phyloP scores from a whole-genome alignment of 1,139 yeast species.

The Geotrichum candidum region DNA sequence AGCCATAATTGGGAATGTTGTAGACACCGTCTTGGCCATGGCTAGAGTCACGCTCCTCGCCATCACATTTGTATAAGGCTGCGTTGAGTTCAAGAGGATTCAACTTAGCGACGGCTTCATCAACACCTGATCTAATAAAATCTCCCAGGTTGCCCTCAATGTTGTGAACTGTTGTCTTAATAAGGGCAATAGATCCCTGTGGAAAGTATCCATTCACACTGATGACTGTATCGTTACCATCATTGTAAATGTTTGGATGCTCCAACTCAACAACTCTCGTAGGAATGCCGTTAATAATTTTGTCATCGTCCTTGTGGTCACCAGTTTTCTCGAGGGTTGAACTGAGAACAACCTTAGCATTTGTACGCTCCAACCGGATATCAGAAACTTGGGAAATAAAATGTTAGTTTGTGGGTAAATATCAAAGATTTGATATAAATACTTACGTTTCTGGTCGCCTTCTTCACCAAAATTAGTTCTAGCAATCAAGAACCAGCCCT shows the following conservation, averaged over 20 bases:
- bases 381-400: conserved; percentile 51
- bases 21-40: conserved; percentile 68
- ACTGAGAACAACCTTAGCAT: conserved; percentile 55
- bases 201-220: conserved; percentile 58
- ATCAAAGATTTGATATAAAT: background rate
- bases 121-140: conserved; percentile 64
- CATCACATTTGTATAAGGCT: conserved; percentile 69
- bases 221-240: conserved; percentile 45
- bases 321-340: conserved; percentile 44
- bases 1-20: conserved; percentile 65
- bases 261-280: conserved; percentile 51
- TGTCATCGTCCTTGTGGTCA: conserved; percentile 39
- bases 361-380: conserved; percentile 58
- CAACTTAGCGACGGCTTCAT: conserved; percentile 59
- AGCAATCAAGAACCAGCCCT: conserved; percentile 85
- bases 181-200: conserved; percentile 85
- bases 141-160: conserved; percentile 61
- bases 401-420: conserved; percentile 29
- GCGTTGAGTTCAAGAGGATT: conserved; percentile 67
- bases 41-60: conserved; percentile 85
- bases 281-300: conserved; percentile 53
- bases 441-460: conserved; percentile 31
- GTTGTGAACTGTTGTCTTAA: conserved; percentile 53
- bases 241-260: conserved; percentile 44
- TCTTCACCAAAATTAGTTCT: conserved; percentile 61